Conservation (phyloP, 768 basidiomycete species). For the Lactarius pseudohatsudake region DNA sequence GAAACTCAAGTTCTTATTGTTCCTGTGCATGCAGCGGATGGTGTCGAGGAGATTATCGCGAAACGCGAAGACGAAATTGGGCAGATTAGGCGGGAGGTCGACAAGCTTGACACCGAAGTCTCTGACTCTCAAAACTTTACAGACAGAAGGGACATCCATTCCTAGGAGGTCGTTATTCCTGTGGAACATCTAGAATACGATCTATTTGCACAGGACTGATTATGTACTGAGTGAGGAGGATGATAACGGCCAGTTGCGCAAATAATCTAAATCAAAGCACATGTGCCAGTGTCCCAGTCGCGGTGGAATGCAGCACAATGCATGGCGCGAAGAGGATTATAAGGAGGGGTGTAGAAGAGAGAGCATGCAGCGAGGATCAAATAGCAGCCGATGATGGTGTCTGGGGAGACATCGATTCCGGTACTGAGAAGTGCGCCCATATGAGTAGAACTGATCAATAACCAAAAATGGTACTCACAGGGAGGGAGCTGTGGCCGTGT, state of each 20-base stretch:
- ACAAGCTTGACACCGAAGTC: neutral
- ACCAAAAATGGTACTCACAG: conserved; percentile 47
- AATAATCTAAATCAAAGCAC: neutral
- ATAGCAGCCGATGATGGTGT: conserved; percentile 20
- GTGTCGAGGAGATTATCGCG: conserved; percentile 27
- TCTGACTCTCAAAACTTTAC: conserved; percentile 2
- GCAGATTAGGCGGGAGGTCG: conserved; percentile 17
- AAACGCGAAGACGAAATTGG: conserved; percentile 21
- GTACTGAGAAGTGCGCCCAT: conserved; percentile 10
- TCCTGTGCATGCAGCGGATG: conserved; percentile 27
- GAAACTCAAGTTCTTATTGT: conserved; percentile 28
- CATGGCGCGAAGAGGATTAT: neutral
- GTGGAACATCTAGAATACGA: conserved; percentile 13
- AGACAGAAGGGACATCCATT: conserved; percentile 3
- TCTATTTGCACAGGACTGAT: conserved; percentile 24
- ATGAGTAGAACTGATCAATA: neutral
- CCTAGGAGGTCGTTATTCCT: conserved; percentile 1
- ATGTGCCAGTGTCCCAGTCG: conserved; percentile 1
- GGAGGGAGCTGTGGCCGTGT: conserved; percentile 79
- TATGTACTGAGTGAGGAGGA: conserved; percentile 25
- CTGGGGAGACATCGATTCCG: conserved; percentile 27
- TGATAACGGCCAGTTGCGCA: neutral
- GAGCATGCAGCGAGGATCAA: conserved; percentile 6
- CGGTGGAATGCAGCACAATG: neutral
- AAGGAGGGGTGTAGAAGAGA: neutral